A percentile compares a stretch with the other conserved stretches of the same genome.
These are phyloP conservation scores for Citrus medica DNA, from an alignment of 345 rosid species.

Conservation along the genomic window DNA sequence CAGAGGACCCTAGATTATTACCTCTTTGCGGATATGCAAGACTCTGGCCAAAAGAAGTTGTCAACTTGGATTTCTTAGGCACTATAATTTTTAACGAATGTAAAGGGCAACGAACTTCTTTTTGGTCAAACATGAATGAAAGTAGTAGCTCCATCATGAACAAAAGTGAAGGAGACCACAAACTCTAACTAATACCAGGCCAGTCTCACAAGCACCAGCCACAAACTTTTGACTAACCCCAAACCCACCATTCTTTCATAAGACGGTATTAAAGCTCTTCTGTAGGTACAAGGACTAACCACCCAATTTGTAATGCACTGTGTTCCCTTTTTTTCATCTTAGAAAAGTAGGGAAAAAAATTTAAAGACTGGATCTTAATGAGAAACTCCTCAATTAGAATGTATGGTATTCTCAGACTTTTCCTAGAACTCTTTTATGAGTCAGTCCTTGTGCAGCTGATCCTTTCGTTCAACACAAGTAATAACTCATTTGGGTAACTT, in stretches of 20 bases:
- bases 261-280: neutral
- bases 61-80: neutral
- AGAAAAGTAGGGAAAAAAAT: neutral
- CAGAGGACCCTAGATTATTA: neutral
- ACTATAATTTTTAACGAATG: neutral
- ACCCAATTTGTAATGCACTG: neutral
- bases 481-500: neutral
- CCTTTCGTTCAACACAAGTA: neutral
- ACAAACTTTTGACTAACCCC: neutral
- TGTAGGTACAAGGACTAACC: neutral
- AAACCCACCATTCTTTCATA: no score
- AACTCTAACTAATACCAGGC: neutral
- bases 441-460: neutral
- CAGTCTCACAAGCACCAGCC: neutral
- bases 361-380: neutral
- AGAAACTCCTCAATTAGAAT: neutral
- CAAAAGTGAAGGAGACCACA: neutral
- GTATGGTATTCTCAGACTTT: neutral
- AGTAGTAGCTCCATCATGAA: neutral
- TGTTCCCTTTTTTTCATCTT: neutral
- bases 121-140: neutral
- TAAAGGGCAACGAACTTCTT: neutral
- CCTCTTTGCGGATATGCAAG: neutral
- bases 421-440: neutral
- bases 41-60: neutral